Evolutionary conservation across 257 asterid species (phyloP), one percentile per base, ranked within the genome.

Genomic region (Cinchona pubescens): DNA sequence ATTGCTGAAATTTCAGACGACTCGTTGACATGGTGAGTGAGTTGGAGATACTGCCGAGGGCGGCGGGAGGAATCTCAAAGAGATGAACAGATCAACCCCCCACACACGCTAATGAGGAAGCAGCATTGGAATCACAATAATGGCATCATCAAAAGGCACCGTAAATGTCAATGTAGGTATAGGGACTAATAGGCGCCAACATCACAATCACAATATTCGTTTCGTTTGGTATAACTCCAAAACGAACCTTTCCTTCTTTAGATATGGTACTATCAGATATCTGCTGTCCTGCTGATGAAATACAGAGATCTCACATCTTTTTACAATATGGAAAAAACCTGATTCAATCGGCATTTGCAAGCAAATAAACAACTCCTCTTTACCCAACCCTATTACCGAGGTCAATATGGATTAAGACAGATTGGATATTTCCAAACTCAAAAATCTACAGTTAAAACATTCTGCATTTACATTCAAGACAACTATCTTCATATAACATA

Each of bases 1-100:
- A 34, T 81, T 88, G 34, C n/a, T n/a, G n/a, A n/a, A n/a, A n/a
- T n/a, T n/a, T n/a, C n/a, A n/a, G n/a, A n/a, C n/a, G n/a, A n/a
- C n/a, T n/a, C n/a, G 58, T 82, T 51, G 91, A 86, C 74, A 88
- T 88, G 91, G 89, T 88, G 2, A 86, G 83, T 65, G 91, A n/a
- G n/a, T n/a, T n/a, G 89, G 13, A 80, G 82, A 51, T 82, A 85
- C 68, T 65, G 86, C 64, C 83, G 87, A 90, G 79, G 84, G 76
- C 68, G 60, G 86, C 64, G 83, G 87, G 92, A 81, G 84, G 76
- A 84, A 83, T 75, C 75, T 84, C 56, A 83, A 67, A 61, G 76
- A 69, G 25, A 30, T 79, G 73, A 76, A 77, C 60, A 69, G 45
- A 10, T 55, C n/a, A n/a, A n/a, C n/a, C n/a, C n/a, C n/a, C n/a